phyloP scores from a whole-genome alignment of 2,329 filamentous ascomycete genomes.

The Sphaerulina populicola region DNA sequence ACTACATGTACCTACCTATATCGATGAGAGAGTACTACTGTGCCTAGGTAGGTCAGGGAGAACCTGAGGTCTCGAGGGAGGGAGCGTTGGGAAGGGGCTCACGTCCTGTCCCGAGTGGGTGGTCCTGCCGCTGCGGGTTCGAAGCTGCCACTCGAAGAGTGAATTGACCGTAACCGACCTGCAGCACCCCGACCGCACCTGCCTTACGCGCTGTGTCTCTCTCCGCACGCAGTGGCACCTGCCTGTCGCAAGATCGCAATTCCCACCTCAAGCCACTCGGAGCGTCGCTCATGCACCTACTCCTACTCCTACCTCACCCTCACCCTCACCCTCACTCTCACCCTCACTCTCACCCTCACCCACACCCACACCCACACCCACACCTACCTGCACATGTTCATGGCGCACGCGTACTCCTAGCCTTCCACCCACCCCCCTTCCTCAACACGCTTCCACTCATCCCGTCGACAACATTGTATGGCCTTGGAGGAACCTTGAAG shows the following conservation, averaged over 20 bases:
- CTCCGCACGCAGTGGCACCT: not conserved
- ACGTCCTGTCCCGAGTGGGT: no score
- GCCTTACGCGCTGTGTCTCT: not conserved
- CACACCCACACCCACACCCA: no score
- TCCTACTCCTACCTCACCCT: constrained; percentile 1
- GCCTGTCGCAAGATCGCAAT: constrained; percentile 4
- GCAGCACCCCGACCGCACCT: constrained; percentile 1
- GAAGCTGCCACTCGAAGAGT: not conserved
- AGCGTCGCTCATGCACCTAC: constrained; percentile 4
- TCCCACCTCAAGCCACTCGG: not conserved
- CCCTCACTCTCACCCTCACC: no score
- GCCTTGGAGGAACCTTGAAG: constrained; percentile 14
- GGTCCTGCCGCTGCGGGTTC: not conserved
- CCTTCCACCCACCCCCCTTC: not conserved
- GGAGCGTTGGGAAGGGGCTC: no score
- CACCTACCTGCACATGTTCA: not conserved
- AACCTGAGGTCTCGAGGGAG: no score
- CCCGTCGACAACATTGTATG: constrained; percentile 16
- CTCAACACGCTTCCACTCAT: not conserved
- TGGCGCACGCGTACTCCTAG: constrained; percentile 1
- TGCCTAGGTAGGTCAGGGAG: no score
- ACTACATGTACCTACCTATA: no score
- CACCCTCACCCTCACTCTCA: no score
- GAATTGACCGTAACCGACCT: not conserved
- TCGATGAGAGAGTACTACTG: no score